Conservation (phyloP, 345 rosid genomes). For the Melaleuca quinquenervia region DNA sequence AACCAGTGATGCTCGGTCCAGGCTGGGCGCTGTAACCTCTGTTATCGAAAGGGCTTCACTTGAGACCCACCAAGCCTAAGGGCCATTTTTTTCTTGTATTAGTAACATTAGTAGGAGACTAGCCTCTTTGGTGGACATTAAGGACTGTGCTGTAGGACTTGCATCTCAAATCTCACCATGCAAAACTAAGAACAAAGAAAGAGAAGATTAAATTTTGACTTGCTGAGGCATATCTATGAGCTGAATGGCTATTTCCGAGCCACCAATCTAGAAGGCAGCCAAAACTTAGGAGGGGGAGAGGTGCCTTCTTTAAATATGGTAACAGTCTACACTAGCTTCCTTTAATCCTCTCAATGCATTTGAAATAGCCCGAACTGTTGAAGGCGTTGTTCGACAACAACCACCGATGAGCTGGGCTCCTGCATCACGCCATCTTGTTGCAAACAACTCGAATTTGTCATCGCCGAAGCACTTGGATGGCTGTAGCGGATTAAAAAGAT, state of each 20-base stretch:
- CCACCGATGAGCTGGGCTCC: slow-evolving; percentile 92
- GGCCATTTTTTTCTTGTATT: neutral
- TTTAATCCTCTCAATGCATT: slow-evolving; percentile 26
- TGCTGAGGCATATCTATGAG: neutral
- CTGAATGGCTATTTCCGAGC: neutral
- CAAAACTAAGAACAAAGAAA: neutral
- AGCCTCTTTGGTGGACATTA: neutral
- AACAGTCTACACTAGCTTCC: neutral
- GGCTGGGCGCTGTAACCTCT: neutral
- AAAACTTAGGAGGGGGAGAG: neutral
- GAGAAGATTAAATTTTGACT: neutral
- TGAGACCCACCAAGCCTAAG: neutral
- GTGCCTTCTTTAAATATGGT: too few species aligned
- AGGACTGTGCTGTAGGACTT: neutral
- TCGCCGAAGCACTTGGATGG: slow-evolving; percentile 76
- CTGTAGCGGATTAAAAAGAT: slow-evolving; percentile 12
- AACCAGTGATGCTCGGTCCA: neutral
- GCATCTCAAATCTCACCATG: neutral
- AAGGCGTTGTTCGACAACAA: slow-evolving; percentile 77
- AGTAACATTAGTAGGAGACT: neutral
- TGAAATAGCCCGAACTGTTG: slow-evolving; percentile 55
- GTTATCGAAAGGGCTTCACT: neutral
- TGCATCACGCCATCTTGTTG: slow-evolving; percentile 57
- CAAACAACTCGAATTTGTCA: slow-evolving; percentile 44
- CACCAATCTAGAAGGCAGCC: neutral